Conservation (phyloP, 768 basidiomycete genomes). For the Lactifluus pinguis region DNA sequence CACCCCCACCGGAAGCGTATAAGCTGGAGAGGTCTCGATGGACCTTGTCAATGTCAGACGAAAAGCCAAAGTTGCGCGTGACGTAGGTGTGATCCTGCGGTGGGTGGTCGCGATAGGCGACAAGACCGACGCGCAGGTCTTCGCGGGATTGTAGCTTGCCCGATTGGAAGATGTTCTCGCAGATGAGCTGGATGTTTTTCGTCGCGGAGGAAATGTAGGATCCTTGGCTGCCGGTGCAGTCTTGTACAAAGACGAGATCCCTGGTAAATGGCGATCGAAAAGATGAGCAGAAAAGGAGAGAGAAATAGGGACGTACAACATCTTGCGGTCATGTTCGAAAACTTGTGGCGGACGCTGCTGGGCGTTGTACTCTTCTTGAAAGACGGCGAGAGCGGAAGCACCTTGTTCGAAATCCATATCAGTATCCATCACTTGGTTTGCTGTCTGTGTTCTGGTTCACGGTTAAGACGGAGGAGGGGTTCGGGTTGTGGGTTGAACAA, state of each 20-base stretch:
- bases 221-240: conserved; percentile 89
- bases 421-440: conserved; percentile 52
- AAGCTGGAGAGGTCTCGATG: conserved; percentile 74
- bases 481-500: conserved; percentile 1
- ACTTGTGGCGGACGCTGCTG: conserved; percentile 28
- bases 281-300: background rate
- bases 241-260: conserved; percentile 91
- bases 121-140: conserved; percentile 84
- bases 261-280: conserved; percentile 29
- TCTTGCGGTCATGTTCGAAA: conserved; percentile 45
- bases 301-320: conserved; percentile 50
- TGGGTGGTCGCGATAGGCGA: conserved; percentile 95
- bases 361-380: conserved; percentile 29
- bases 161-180: conserved; percentile 88
- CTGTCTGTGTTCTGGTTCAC: background rate
- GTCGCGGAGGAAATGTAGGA: conserved; percentile 90
- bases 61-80: conserved; percentile 89
- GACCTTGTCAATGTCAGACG: conserved; percentile 82
- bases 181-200: conserved; percentile 94
- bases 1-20: conserved; percentile 86
- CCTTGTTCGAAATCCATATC: conserved; percentile 61
- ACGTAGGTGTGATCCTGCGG: conserved; percentile 96
- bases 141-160: conserved; percentile 81
- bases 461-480: background rate
- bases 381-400: conserved; percentile 24